Conservation (phyloP, 2,329 filamentous ascomycete genomes). For the Rhinocladiella mackenziei region DNA sequence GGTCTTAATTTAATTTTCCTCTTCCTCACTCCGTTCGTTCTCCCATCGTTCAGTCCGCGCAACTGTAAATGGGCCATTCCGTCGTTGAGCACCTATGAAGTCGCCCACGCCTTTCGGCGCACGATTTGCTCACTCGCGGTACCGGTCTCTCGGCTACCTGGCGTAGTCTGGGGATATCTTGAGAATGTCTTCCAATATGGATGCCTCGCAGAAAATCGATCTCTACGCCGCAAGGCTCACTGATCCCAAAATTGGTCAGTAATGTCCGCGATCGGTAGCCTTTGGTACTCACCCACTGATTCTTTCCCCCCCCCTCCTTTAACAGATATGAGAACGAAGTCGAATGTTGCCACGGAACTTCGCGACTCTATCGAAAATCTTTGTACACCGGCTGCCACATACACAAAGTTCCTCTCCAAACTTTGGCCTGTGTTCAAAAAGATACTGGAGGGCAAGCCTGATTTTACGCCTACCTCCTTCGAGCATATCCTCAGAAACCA, state of each 20-base stretch:
- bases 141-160: neutral
- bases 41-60: neutral
- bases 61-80: conserved; percentile 12
- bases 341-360: conserved; percentile 76
- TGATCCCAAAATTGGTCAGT: conserved; percentile 47
- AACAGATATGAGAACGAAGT: conserved; percentile 81
- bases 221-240: conserved; percentile 48
- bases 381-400: conserved; percentile 73
- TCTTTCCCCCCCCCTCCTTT: no score
- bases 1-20: neutral
- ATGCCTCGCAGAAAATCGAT: conserved; percentile 39
- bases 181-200: conserved; percentile 23
- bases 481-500: conserved; percentile 95
- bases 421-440: conserved; percentile 85
- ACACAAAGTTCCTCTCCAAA: conserved; percentile 76
- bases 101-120: conserved; percentile 13
- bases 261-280: conserved; percentile 11
- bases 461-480: conserved; percentile 83
- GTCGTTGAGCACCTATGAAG: conserved; percentile 15
- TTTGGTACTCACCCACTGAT: conserved; percentile 6
- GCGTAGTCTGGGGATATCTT: conserved; percentile 4
- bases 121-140: conserved; percentile 2
- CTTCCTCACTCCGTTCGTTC: neutral
- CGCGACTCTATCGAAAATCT: conserved; percentile 82
- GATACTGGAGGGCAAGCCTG: conserved; percentile 77